Base-by-base conservation (phyloP, 208 protist genomes). In the Phytomonas serpens region DNA sequence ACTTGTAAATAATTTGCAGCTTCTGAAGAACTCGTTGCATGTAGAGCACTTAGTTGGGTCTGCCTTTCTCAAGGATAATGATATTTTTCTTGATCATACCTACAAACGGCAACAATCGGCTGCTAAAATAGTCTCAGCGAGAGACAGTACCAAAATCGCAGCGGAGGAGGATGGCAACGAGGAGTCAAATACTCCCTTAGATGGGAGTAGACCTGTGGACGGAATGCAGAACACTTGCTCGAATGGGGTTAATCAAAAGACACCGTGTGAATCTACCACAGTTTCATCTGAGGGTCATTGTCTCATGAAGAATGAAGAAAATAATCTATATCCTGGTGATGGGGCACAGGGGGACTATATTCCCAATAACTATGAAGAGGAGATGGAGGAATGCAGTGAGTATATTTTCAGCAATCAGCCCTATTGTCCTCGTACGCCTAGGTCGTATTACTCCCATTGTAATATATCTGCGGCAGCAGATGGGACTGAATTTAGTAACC, bases 341-440 rank as follows among this genome's bases (percentile, higher is more conserved):
- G 36, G 42, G 2, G 64, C 16, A 7, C 69, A 76, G 32, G 68
- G 73, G 30, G 75, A 64, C 9, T 75, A 51, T 67, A 77, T 79
- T 30, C 75, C 71, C 16, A 79, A 81, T 34, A 83, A 90, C 71
- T 90, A 90, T 71, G 85, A 82, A 32, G 74, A 74, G 23, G 85
- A 87, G 75, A 80, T 90, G 62, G 82, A 87, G 74, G 80, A 78
- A 11, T 87, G 85, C 73, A 76, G 80, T 19, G 76, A 78, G 62
- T 86, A 87, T 68, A 81, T 68, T 57, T 90, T 90, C 73, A 90
- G 85, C 64, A 61, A 70, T 33, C 73, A 61, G 31, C 71, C 81
- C 9, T 88, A 85, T 76, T 72, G 73, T 61, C 77, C 69, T 6
- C 47, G 69, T 27, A 66, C 47, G 51, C 67, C 77, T 7, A 65